Conservation (phyloP, 768 basidiomycete species). For the Mycena kentingensis region DNA sequence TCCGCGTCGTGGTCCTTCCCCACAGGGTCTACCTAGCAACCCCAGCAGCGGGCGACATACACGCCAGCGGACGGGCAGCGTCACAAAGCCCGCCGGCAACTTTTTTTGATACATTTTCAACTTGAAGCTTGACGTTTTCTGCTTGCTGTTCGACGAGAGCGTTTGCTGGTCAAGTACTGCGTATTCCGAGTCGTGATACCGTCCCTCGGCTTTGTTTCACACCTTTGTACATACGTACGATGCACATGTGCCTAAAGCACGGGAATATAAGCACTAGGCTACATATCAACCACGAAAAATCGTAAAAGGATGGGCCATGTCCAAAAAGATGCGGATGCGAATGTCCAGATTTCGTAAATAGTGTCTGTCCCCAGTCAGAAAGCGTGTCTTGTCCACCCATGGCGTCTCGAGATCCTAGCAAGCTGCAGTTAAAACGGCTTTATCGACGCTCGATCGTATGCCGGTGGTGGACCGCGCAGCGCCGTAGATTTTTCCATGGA, state of each 20-base stretch:
- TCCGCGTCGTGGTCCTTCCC: not conserved
- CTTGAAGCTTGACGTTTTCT: not conserved
- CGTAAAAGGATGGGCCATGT: too few species aligned
- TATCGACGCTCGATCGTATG: conserved; percentile 7
- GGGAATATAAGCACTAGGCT: too few species aligned
- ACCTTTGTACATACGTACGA: too few species aligned
- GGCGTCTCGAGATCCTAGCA: conserved; percentile 2
- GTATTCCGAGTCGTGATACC: too few species aligned
- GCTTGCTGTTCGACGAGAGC: too few species aligned
- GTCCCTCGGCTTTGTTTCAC: too few species aligned
- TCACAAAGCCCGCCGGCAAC: conserved; percentile 7
- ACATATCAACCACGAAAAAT: too few species aligned
- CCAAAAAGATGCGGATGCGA: too few species aligned
- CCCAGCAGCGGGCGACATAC: not conserved
- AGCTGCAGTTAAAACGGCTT: conserved; percentile 7
- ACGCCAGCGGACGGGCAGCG: conserved; percentile 5
- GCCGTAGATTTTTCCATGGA: not conserved
- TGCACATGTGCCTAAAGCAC: too few species aligned
- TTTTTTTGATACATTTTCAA: not conserved
- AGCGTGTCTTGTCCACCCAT: too few species aligned
- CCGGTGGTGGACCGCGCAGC: conserved; percentile 16
- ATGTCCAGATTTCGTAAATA: not conserved
- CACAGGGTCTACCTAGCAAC: too few species aligned
- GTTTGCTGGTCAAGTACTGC: too few species aligned
- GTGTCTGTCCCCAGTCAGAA: not conserved